A percentile compares a stretch with the other conserved stretches of the same genome.
phyloP scores from a whole-genome alignment of 139 green algal species.

The Picochlorum sp. region DNA sequence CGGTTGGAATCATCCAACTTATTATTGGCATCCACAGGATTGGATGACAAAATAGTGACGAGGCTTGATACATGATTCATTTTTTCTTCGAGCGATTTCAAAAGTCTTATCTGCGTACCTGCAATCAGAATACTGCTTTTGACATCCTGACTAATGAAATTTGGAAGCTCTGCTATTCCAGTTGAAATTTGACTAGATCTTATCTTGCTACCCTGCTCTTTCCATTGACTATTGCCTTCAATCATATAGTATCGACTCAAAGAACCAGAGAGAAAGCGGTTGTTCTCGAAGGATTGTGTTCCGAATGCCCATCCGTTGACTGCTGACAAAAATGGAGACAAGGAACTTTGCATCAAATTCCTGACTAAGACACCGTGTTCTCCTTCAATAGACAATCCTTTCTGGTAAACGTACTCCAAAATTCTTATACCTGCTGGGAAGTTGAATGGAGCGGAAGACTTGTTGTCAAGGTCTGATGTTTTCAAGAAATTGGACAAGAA shows the following conservation, averaged over 20 bases:
- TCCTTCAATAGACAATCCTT: background rate
- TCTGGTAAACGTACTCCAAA: background rate
- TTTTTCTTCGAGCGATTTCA: background rate
- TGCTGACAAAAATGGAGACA: background rate
- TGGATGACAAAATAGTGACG: no score
- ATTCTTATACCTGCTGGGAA: no score
- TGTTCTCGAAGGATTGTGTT: background rate
- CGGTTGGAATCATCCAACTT: no score
- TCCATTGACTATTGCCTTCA: background rate
- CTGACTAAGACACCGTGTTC: background rate
- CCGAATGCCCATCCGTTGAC: background rate
- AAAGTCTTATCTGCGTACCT: background rate
- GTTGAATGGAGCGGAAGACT: no score
- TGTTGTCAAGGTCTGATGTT: no score
- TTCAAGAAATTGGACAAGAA: background rate
- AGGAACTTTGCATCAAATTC: background rate
- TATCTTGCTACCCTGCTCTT: background rate
- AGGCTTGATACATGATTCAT: background rate
- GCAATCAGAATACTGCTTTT: background rate
- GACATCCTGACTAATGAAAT: background rate
- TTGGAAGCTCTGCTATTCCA: background rate
- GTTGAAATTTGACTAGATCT: background rate
- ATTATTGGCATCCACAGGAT: no score
- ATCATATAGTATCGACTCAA: background rate
- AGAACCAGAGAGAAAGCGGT: background rate